Percentiles rank a stretch among this genome's conserved stretches.
These are phyloP conservation scores for Mycena maculata DNA, from an alignment of 768 basidiomycete species.

Conservation along the genomic window DNA sequence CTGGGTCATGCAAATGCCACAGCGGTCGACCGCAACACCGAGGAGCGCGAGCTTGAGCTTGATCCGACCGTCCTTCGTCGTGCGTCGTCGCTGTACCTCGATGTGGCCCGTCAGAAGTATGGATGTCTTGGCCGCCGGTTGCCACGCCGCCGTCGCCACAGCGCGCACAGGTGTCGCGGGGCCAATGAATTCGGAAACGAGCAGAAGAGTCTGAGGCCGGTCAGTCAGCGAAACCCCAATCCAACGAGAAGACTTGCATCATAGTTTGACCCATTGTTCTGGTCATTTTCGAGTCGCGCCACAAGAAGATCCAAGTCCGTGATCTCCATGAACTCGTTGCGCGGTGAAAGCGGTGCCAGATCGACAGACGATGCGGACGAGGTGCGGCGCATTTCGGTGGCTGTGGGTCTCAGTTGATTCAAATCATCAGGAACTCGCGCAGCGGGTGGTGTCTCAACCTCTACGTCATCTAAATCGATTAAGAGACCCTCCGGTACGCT, in stretches of 20 bases:
- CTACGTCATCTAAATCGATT: constrained; percentile 63
- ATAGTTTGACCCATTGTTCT: constrained; percentile 64
- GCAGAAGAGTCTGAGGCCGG: constrained; percentile 58
- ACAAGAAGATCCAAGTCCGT: constrained; percentile 76
- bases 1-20: constrained; percentile 78
- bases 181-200: constrained; percentile 72
- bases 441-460: neutral
- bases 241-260: constrained; percentile 58
- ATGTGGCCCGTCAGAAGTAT: constrained; percentile 50
- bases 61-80: constrained; percentile 71
- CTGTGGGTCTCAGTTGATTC: neutral
- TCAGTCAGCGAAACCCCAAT: constrained; percentile 37
- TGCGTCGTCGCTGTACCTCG: constrained; percentile 68
- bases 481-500: constrained; percentile 62
- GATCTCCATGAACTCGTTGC: constrained; percentile 47
- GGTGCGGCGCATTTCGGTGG: constrained; percentile 22
- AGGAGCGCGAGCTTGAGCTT: constrained; percentile 77
- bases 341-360: constrained; percentile 23
- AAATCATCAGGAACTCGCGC: constrained; percentile 5
- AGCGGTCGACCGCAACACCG: constrained; percentile 73
- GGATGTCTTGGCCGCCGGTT: constrained; percentile 28
- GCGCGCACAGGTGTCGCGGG: constrained; percentile 51
- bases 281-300: constrained; percentile 62
- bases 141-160: constrained; percentile 1
- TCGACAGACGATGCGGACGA: constrained; percentile 28